Base-by-base conservation (phyloP, 1,284 basidiomycete genomes). In the Microbotryomycetes sp. region DNA sequence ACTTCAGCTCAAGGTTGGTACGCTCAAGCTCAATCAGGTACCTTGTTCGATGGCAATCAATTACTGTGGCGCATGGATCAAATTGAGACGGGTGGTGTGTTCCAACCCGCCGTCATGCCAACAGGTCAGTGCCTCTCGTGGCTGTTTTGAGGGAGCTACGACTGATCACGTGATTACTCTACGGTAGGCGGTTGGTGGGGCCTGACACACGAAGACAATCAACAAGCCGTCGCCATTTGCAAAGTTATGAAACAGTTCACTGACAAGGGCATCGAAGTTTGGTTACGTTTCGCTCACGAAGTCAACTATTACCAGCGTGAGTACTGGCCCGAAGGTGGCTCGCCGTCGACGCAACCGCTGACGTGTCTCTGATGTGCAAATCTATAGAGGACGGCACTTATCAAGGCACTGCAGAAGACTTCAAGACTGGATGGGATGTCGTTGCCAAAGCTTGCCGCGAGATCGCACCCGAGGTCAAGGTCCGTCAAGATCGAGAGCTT, bases 171-270 rank as follows among this genome's bases (percentile, higher is more conserved):
- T n/a, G n/a, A n/a, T n/a, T n/a, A n/a, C n/a, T n/a, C n/a, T n/a
- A n/a, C n/a, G 9, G 59, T 57, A 29, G 64, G 70, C 29, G 70
- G 68, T 29, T 71, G 71, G 71, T 59, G 60, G 58, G 68, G 68
- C 26, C 60, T 72, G 16, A 72, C 67, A 28, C 49, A 59, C 48
- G 26, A 26, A 25, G 64, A 70, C 66, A 73, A 74, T 64, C 65
- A 65, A 6, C 75, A 75, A 59, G 74, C 75, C 4, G 56, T 67
- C 26, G 71, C 70, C 12, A 71, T 74, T 32, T 71, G 71, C 57
- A 66, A 72, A 0, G 74, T 75, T 30, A 73, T 77, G 73, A 76
- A 77, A 67, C 60, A 73, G 56, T 76, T 75, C 66, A 75, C 74
- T 51, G 76, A 77, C 59, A 61, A 70, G 12, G 76, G 76, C 23